Evolutionary conservation across 768 basidiomycete species (phyloP).

Genomic region (Amanita phalloides): DNA sequence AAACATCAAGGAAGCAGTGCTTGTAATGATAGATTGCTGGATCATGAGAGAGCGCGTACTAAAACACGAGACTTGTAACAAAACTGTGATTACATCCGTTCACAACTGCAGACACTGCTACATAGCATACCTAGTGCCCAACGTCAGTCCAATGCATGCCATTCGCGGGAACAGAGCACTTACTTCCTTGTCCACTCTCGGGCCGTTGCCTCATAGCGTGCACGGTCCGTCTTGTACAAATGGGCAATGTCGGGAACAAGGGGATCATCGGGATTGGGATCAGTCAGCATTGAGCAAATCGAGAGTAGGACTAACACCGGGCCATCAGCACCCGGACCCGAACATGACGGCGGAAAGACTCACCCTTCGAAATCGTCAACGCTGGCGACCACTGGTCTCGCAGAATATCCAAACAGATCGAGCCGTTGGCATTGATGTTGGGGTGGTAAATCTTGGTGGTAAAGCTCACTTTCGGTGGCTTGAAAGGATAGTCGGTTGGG

Average conservation of each 20-base stretch:
- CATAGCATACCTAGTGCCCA: constrained; percentile 37
- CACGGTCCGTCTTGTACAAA: constrained; percentile 97
- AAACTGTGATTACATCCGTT: constrained; percentile 18
- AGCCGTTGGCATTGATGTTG: constrained; percentile 99
- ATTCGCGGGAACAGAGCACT: constrained; percentile 16
- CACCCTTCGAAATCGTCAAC: constrained; percentile 97
- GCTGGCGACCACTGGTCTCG: constrained; percentile 99
- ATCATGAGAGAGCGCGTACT: neutral
- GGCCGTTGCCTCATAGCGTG: constrained; percentile 95
- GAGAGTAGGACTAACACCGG: constrained; percentile 70
- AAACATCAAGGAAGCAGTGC: too few species aligned
- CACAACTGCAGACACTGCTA: constrained; percentile 20
- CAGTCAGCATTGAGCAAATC: constrained; percentile 98
- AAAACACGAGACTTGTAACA: constrained; percentile 10
- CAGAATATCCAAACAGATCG: constrained; percentile 96
- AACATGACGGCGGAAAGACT: constrained; percentile 1
- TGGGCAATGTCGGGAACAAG: constrained; percentile 98
- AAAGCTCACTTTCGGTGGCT: constrained; percentile 99
- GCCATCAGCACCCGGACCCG: neutral
- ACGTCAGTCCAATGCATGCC: neutral
- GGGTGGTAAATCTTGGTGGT: constrained; percentile 99
- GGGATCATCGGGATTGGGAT: constrained; percentile 98
- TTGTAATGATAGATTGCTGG: constrained; percentile 1
- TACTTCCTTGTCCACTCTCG: constrained; percentile 99
- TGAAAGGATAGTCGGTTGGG: constrained; percentile 99